Evolutionary conservation across 352 stramenopile species (phyloP).

Genomic region (Globisporangium mamillatum): DNA sequence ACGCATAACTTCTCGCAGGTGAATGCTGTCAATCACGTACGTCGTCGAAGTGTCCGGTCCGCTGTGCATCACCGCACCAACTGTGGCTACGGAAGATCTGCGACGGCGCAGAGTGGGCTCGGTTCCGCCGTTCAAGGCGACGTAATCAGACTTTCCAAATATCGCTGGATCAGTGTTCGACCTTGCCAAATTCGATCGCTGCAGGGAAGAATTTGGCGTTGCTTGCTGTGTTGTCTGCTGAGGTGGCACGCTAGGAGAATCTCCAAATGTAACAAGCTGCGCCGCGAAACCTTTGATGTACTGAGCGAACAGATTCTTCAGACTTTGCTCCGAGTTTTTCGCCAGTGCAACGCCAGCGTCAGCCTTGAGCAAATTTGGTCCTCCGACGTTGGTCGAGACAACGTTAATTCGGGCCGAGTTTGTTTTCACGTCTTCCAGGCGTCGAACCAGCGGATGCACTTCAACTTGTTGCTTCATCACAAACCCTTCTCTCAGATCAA

Average conservation of each 20-base stretch:
- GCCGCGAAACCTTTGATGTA: constrained; percentile 54
- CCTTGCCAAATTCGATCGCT: constrained; percentile 3
- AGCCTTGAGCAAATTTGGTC: neutral
- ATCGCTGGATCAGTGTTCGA: constrained; percentile 16
- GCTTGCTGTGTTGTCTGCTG: neutral
- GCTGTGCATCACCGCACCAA: constrained; percentile 24
- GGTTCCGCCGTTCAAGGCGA: neutral
- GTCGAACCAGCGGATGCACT: constrained; percentile 52
- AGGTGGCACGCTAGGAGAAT: constrained; percentile 17
- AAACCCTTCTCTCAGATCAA: constrained; percentile 73
- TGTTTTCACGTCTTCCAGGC: constrained; percentile 60
- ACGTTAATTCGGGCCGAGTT: constrained; percentile 34
- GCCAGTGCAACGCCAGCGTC: constrained; percentile 33
- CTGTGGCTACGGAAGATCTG: constrained; percentile 43
- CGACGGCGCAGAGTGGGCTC: constrained; percentile 12
- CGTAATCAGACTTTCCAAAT: neutral
- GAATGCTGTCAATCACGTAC: constrained; percentile 69
- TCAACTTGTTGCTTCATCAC: constrained; percentile 64
- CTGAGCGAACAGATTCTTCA: constrained; percentile 55
- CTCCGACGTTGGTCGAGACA: constrained; percentile 7
- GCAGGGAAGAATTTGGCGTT: neutral
- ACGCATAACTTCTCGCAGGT: constrained; percentile 59
- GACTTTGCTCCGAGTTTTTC: constrained; percentile 39
- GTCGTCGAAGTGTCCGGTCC: constrained; percentile 28
- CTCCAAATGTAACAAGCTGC: constrained; percentile 64